phyloP scores from a whole-genome alignment of 805 yeast genomes.

The Ogataea siamensis region DNA sequence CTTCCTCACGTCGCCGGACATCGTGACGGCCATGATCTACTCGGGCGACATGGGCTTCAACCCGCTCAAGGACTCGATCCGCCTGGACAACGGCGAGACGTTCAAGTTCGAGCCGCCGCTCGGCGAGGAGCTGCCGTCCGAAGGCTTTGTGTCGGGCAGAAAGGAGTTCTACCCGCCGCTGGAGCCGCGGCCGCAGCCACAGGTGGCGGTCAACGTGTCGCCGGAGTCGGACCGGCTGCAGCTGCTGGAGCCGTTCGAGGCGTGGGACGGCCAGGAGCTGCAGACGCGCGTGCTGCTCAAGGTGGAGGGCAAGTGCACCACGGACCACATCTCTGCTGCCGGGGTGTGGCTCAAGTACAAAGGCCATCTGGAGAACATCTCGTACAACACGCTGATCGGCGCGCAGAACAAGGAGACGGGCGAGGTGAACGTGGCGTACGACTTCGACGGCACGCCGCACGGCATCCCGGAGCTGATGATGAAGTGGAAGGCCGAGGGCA shows the following conservation, averaged over 20 bases:
- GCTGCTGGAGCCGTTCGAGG: slow-evolving; percentile 79
- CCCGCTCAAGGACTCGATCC: slow-evolving; percentile 88
- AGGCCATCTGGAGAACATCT: slow-evolving; percentile 94
- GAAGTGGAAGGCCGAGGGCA: slow-evolving; percentile 81
- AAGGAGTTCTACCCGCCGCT: slow-evolving; percentile 55
- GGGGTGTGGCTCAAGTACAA: slow-evolving; percentile 98
- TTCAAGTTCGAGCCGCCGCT: slow-evolving; percentile 84
- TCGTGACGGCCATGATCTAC: slow-evolving; percentile 92
- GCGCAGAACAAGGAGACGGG: slow-evolving; percentile 97
- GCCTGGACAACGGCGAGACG: slow-evolving; percentile 85
- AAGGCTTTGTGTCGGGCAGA: slow-evolving; percentile 87
- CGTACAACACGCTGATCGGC: slow-evolving; percentile 93
- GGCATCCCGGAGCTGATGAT: slow-evolving; percentile 96
- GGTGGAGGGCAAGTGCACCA: slow-evolving; percentile 97
- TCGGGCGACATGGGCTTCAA: slow-evolving; percentile 96
- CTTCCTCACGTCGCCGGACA: slow-evolving; percentile 95
- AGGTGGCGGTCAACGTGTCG: slow-evolving; percentile 52
- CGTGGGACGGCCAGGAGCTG: slow-evolving; percentile 87
- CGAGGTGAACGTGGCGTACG: slow-evolving; percentile 88
- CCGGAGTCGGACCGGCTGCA: slow-evolving; percentile 92
- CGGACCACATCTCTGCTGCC: slow-evolving; percentile 98
- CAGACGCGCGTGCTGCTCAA: slow-evolving; percentile 74
- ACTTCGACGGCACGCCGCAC: slow-evolving; percentile 71
- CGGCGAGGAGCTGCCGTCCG: slow-evolving; percentile 86
- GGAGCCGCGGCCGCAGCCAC: slow-evolving; percentile 53